Base-by-base conservation (phyloP, 495 filamentous ascomycete species). In the Chaetomidium leptoderma region DNA sequence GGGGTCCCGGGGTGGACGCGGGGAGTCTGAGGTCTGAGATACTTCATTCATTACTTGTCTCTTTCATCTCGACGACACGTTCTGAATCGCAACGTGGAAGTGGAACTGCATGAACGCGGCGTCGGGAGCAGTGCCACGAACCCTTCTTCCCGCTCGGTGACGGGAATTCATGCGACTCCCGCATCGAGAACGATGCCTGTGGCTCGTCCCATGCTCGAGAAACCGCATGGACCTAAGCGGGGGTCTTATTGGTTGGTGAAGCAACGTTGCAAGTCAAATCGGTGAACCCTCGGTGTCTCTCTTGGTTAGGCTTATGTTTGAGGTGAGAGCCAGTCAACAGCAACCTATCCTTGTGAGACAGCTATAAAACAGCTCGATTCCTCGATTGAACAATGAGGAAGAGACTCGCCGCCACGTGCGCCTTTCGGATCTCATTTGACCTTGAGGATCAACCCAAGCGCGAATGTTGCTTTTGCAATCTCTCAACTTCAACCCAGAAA, bases 1-100 rank as follows among this genome's bases (percentile, higher is more conserved):
- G 68, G 9, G 83, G 83, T 6, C 80, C 86, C 57, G 44, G 79
- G 36, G 77, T 79, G 59, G 68, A 84, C 11, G 83, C 80, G 13
- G 71, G 70, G 63, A 72, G 71, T 62, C 80, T 69, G 75, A 77
- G 49, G 37, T 16, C n/a, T n/a, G n/a, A n/a, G n/a, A n/a, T n/a
- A n/a, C n/a, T n/a, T n/a, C n/a, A n/a, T n/a, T n/a, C n/a, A n/a
- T n/a, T n/a, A n/a, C n/a, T n/a, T n/a, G n/a, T n/a, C n/a, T n/a
- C n/a, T 39, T 23, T 64, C 42, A 60, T 37, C n/a, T 48, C 21
- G 21, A 11, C 13, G 26, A 7, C n/a, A 5, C 16, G 8, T 19
- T 39, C 19, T n/a, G 35, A 37, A 37, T 37, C n/a, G 35, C n/a
- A 16, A n/a, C 8, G 2, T 7, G 36, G n/a, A n/a, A 19, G 4